phyloP scores from a whole-genome alignment of 306 rosid genomes.

The Elaeagnus macrophylla region DNA sequence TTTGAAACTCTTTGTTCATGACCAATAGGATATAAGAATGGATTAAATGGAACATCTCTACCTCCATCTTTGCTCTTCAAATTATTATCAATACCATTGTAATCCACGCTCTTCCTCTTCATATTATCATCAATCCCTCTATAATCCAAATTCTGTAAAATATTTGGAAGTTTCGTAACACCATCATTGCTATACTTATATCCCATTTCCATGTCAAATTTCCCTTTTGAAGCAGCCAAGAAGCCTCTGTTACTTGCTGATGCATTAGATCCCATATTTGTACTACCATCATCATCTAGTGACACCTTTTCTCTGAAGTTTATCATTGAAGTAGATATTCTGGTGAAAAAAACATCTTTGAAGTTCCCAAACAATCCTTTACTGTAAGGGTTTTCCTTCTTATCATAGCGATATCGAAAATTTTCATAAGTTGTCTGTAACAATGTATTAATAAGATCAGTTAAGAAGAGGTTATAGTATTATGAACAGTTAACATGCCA shows the following conservation, averaged over 20 bases:
- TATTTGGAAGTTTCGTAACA: constrained; percentile 27
- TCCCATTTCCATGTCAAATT: constrained; percentile 50
- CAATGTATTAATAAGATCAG: neutral
- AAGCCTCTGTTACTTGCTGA: constrained; percentile 41
- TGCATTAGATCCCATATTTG: constrained; percentile 23
- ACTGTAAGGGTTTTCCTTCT: constrained; percentile 64
- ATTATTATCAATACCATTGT: constrained; percentile 26
- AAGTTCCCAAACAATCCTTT: constrained; percentile 48
- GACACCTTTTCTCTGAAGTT: constrained; percentile 61
- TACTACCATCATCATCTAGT: constrained; percentile 27
- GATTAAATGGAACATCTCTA: constrained; percentile 23
- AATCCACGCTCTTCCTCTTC: constrained; percentile 41
- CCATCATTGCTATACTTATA: constrained; percentile 27
- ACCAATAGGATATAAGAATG: constrained; percentile 24
- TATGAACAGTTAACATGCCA: too few species aligned
- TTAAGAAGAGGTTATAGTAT: neutral
- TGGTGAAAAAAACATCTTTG: constrained; percentile 62
- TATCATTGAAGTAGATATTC: constrained; percentile 49
- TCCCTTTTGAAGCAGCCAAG: constrained; percentile 41
- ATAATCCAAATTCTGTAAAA: constrained; percentile 56
- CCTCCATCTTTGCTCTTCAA: constrained; percentile 31
- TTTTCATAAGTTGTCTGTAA: constrained; percentile 84
- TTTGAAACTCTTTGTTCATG: constrained; percentile 24
- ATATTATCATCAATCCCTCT: constrained; percentile 34
- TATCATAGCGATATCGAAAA: constrained; percentile 81